Evolutionary conservation across 805 yeast species (phyloP), one percentile per base, ranked within the genome.

Genomic region (Lachancea meyersii): DNA sequence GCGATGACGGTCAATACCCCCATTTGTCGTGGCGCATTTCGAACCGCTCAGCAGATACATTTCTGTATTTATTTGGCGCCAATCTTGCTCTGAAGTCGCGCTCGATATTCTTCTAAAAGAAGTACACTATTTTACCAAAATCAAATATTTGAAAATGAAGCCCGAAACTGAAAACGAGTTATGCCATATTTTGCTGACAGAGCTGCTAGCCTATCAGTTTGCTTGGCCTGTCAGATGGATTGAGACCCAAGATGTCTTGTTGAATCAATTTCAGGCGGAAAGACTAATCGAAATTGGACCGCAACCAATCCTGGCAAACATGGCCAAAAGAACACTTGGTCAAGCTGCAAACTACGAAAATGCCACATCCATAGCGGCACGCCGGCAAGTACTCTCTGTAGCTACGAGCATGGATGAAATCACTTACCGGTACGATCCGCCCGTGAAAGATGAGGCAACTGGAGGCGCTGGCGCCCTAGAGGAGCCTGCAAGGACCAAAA

Each of bases 181-280:
- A 49, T 86, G 95, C 46, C 95, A 86, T 62, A 79, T 81, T 49
- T 74, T 86, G 49, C 73, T 86, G 59, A 82, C 91, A 18, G 95
- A 86, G 70, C 77, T 86, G 53, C 75, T 86, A 64, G 94, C 95
- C 41, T 86, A 83, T 68, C 95, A 86, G 65, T 86, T 86, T 64
- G 95, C 95, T 24, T 86, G 94, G 46, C 95, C 95, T 31, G 95
- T 86, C 46, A 76, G 95, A 70, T 86, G 95, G 94, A 86, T 86
- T 61, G 95, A 86, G 61, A 86, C 95, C 49, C 96, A 86, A 65
- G 94, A 86, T 68, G 94, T 86, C 40, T 77, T 86, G 57, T 72
- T 86, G 62, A 79, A 81, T 59, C 84, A 83, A 50, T 80, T 73
- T 73, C 81, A 84, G 62, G 77, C 93, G 45, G 95, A 86, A 68